These are phyloP conservation scores for Sextonia rubra DNA, from an alignment of 164 flowering plant species.

Conservation along the genomic window DNA sequence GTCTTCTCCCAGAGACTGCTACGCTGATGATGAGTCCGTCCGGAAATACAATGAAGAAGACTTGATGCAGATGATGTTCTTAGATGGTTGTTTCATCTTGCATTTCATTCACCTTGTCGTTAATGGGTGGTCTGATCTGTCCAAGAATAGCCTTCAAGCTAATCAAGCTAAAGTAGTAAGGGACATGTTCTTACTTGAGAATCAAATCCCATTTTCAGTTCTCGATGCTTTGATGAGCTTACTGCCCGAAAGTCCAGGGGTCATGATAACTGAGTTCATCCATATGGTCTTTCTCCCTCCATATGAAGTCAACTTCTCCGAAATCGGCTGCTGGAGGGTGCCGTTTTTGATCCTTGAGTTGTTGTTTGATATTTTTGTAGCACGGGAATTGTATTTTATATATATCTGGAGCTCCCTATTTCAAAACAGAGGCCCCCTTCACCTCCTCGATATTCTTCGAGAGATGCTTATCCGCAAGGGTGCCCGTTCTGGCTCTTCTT, in stretches of 20 bases:
- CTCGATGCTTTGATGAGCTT: neutral
- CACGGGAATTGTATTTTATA: too few species aligned
- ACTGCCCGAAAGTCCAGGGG: too few species aligned
- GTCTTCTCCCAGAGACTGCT: neutral
- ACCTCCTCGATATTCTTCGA: slow-evolving; percentile 9
- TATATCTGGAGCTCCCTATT: too few species aligned
- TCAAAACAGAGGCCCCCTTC: neutral
- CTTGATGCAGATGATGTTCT: slow-evolving; percentile 12
- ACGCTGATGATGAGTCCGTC: too few species aligned
- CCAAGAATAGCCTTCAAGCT: neutral
- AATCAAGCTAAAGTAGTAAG: neutral
- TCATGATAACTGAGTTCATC: neutral
- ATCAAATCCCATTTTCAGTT: neutral
- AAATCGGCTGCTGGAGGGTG: too few species aligned
- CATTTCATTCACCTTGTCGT: neutral
- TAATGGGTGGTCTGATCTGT: neutral
- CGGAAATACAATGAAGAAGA: too few species aligned
- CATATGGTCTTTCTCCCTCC: neutral
- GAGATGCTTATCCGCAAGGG: neutral
- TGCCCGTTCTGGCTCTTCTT: too few species aligned
- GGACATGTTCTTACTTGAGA: neutral
- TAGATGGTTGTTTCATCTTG: slow-evolving; percentile 21
- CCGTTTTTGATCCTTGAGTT: too few species aligned
- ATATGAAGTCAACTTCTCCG: neutral
- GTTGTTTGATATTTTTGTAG: rapidly evolving